Evolutionary conservation across 2,329 filamentous ascomycete species (phyloP), one percentile per base, ranked within the genome.

Genomic region (Paracoccidioides lutzii): DNA sequence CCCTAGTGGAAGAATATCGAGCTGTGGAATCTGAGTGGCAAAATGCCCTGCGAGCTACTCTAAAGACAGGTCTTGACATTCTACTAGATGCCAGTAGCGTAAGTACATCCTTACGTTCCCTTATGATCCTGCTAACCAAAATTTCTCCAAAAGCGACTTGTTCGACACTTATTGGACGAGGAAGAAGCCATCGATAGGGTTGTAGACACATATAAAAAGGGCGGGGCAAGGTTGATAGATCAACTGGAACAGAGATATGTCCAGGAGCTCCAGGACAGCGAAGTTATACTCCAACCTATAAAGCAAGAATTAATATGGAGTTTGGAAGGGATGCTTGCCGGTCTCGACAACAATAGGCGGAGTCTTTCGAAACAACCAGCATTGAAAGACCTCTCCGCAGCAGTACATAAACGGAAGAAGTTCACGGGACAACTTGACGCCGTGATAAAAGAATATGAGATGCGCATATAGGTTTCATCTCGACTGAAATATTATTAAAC

Each of bases 121-220:
- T 30, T 41, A 54, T 7, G 7, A 41, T 4, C 15, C 32, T 43
- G 35, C 53, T 52, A 44, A 42, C 5, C 43, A 14, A 28, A 37
- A 8, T 43, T 10, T 28, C 50, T 44, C 33, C 15, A 14, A 32
- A 60, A 77, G 66, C 67, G 67, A 15, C 68, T 80, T 8, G 61
- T 74, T 7, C 69, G 64, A 1, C 71, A 77, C 55, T 68, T 81
- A 15, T 67, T 76, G 7, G 69, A 73, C n/a, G 70, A 73, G 46
- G 76, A 78, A 60, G 68, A 67, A 3, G 72, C 71, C 0, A 67
- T 77, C 32, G 64, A 63, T 3, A 67, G 74, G 33, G 71, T 77
- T 32, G 61, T 77, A 3, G 66, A 71, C 6, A 70, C 69, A 30
- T 80, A 75, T 59, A 68, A 66, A 40, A 63, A 67, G 35, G 73